A percentile compares a stretch with the other conserved stretches of the same genome.
Conservation (phyloP, 1,284 basidiomycete species). For the Jaminaea rosea region DNA sequence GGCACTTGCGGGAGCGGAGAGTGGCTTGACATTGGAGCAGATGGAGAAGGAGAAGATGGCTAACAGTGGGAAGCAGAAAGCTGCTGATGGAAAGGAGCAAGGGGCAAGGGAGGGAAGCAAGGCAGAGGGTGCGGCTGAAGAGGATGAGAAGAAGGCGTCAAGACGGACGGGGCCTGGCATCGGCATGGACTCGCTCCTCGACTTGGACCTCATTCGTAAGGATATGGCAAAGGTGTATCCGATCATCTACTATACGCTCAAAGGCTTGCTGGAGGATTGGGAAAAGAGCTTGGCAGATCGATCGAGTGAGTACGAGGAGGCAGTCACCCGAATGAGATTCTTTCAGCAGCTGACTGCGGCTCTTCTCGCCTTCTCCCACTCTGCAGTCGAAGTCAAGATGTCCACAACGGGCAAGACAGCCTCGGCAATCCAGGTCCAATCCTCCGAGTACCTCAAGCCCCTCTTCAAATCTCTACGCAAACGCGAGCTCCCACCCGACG, state of each 20-base stretch:
- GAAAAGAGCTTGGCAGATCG: constrained; percentile 83
- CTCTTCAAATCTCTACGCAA: constrained; percentile 81
- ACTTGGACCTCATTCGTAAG: constrained; percentile 67
- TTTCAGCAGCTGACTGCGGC: not conserved
- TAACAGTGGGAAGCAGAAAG: constrained; percentile 12
- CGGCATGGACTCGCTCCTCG: constrained; percentile 39
- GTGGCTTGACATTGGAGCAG: constrained; percentile 56
- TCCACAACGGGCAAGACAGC: constrained; percentile 86
- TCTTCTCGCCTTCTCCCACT: not conserved
- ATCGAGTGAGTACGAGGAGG: constrained; percentile 57
- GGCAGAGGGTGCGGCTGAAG: constrained; percentile 3
- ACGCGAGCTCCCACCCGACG: constrained; percentile 70
- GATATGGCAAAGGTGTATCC: constrained; percentile 96
- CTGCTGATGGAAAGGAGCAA: constrained; percentile 5
- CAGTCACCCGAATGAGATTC: too few species aligned
- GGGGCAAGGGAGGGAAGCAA: constrained; percentile 28
- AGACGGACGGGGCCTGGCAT: constrained; percentile 23
- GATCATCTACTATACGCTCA: constrained; percentile 91
- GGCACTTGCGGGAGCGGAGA: constrained; percentile 74
- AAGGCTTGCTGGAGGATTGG: constrained; percentile 84
- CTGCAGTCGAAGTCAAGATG: constrained; percentile 57
- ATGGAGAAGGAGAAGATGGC: constrained; percentile 51
- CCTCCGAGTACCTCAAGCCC: constrained; percentile 91
- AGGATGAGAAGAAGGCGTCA: constrained; percentile 1
- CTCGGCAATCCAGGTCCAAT: constrained; percentile 88